phyloP scores from a whole-genome alignment of 2,329 filamentous ascomycete genomes.

The Knoxdaviesia proteae region DNA sequence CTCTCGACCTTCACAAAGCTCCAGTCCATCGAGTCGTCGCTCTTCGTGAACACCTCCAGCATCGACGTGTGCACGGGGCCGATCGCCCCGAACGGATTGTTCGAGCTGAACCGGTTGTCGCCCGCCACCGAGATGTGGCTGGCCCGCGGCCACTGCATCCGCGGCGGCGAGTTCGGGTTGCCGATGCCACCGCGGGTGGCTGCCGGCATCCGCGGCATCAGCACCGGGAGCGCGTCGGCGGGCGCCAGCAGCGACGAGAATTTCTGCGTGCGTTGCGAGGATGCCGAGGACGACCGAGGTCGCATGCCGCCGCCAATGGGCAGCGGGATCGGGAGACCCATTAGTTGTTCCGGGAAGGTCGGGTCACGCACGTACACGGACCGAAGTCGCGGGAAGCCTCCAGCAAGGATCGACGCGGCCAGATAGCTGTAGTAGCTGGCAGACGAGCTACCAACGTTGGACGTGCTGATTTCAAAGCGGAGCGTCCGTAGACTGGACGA shows the following conservation, averaged over 20 bases:
- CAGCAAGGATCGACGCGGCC: constrained; percentile 58
- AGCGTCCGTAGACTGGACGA: constrained; percentile 51
- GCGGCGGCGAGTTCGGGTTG: constrained; percentile 9
- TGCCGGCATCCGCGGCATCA: constrained; percentile 11
- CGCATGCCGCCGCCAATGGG: constrained; percentile 24
- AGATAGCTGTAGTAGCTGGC: constrained; percentile 68
- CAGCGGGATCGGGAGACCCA: constrained; percentile 45
- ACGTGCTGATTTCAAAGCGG: constrained; percentile 62
- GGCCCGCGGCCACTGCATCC: constrained; percentile 9
- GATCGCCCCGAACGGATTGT: constrained; percentile 31
- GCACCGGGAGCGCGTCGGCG: too few species aligned
- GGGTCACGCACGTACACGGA: constrained; percentile 74
- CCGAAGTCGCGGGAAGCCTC: constrained; percentile 50
- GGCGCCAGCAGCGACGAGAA: too few species aligned
- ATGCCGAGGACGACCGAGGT: constrained; percentile 14
- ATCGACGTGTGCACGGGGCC: constrained; percentile 23
- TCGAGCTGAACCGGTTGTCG: constrained; percentile 31
- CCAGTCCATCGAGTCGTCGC: constrained; percentile 36
- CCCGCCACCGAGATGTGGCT: constrained; percentile 6
- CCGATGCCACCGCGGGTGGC: constrained; percentile 7
- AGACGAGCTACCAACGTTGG: constrained; percentile 31
- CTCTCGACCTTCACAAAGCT: constrained; percentile 27
- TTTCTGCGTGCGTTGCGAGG: constrained; percentile 2
- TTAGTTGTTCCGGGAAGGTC: constrained; percentile 59
- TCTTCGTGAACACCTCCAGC: constrained; percentile 39